Evolutionary conservation across 2,329 filamentous ascomycete species (phyloP), one percentile per base, ranked within the genome.

Genomic region (Aspergillus arachidicola): DNA sequence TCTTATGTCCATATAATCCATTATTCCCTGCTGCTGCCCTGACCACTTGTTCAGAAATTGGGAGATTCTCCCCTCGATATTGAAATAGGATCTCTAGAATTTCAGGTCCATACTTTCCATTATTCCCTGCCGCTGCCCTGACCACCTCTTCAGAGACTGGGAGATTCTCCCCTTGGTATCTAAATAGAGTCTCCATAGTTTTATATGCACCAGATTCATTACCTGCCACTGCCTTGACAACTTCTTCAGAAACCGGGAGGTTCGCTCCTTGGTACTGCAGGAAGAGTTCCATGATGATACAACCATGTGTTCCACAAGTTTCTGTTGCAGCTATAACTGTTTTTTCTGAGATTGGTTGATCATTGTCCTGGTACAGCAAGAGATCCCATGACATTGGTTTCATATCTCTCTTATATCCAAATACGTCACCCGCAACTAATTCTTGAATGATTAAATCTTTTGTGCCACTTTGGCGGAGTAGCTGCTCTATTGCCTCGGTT

Each of bases 131-230:
- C 0, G 21, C 57, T 23, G 21, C 32, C 30, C 5, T 48, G 32
- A 58, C 23, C 14, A 50, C 28, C 9, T 51, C 43, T 38, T 51
- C 57, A 41, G 57, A 50, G 7, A 58, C 3, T 38, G 30, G 30
- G 2, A 50, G 11, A 10, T 4, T 48, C 9, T 23, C 5, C 5
- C 16, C 23, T 16, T 11, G 7, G 26, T 53, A 4, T 53, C 6
- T 30, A 26, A 53, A 34, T 11, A 53, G 50, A 10, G 7, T 2
- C 12, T 41, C 14, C 19, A 53, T 38, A 6, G 51, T 43, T 21
- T n/a, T 28, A 41, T n/a, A 0, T 19, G n/a, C n/a, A n/a, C 46
- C 46, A 9, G 9, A 3, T 4, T 0, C 0, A 21, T 1, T 53
- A 19, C n/a, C 28, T 7, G 28, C 48, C 3, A 10, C 48, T 30